Percentiles rank a stretch among this genome's conserved stretches.
phyloP scores from a whole-genome alignment of 2,329 filamentous ascomycete genomes.

The Apiospora koreana region DNA sequence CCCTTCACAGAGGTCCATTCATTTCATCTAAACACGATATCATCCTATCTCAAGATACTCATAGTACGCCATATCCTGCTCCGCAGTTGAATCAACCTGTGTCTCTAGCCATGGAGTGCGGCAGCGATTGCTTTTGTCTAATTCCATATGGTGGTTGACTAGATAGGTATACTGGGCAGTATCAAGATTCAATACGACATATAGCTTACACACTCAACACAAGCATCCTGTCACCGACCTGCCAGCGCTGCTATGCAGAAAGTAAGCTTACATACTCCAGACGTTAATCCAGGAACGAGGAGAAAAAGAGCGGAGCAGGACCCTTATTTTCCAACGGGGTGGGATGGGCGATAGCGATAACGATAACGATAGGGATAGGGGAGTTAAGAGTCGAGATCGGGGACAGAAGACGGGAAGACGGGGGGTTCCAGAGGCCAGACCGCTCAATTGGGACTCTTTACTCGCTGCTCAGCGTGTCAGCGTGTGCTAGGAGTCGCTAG shows the following conservation, averaged over 20 bases:
- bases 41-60: not conserved
- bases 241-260: not conserved
- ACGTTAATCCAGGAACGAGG: not conserved
- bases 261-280: not conserved
- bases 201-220: no score
- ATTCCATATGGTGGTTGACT: not conserved
- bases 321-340: constrained; percentile 1
- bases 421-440: not conserved
- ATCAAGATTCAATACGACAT: no score
- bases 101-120: not conserved
- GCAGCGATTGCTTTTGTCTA: not conserved
- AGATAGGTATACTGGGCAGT: not conserved
- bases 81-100: not conserved
- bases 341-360: not conserved
- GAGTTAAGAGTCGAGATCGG: not conserved
- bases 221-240: no score
- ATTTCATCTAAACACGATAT: not conserved
- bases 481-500: no score
- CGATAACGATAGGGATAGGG: not conserved
- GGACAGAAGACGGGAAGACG: not conserved
- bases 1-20: not conserved
- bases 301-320: not conserved
- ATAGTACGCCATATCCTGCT: not conserved
- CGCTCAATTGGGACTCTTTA: not conserved
- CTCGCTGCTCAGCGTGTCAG: not conserved